Evolutionary conservation across 2,329 filamentous ascomycete species (phyloP).

Genomic region (Penicillium janthinellum): DNA sequence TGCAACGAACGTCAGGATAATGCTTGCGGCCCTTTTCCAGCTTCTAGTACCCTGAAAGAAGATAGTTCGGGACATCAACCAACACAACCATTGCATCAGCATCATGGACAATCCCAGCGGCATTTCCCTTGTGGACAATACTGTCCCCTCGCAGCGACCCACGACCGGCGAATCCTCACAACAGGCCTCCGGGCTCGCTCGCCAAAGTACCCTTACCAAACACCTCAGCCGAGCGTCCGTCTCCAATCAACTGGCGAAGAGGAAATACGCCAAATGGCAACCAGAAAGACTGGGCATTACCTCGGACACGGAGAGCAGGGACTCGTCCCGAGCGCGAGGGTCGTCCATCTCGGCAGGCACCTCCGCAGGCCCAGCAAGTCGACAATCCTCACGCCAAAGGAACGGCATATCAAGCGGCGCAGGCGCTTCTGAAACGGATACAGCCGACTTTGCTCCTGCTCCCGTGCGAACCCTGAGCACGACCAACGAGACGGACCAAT

Average conservation of each 20-base stretch:
- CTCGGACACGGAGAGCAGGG: conserved; percentile 23
- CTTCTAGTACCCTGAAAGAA: neutral
- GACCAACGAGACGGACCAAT: conserved; percentile 8
- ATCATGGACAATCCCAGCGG: conserved; percentile 32
- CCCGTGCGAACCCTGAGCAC: conserved; percentile 14
- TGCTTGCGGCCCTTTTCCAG: conserved; percentile 9
- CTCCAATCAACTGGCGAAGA: conserved; percentile 41
- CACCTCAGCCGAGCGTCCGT: conserved; percentile 39
- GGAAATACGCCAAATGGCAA: conserved; percentile 55
- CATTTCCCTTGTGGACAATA: conserved; percentile 47
- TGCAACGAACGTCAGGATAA: conserved; percentile 8
- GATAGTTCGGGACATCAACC: neutral
- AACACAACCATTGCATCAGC: neutral
- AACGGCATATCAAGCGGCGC: conserved; percentile 1
- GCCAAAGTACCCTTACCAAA: conserved; percentile 29
- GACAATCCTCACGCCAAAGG: conserved; percentile 5
- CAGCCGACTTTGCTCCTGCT: conserved; percentile 18
- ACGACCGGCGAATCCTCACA: conserved; percentile 26
- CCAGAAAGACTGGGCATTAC: conserved; percentile 58
- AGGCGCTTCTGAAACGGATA: conserved; percentile 15
- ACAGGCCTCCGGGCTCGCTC: conserved; percentile 25
- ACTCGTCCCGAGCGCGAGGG: conserved; percentile 23
- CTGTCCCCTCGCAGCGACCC: conserved; percentile 30
- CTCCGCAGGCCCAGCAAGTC: conserved; percentile 12
- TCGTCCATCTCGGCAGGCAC: conserved; percentile 22